phyloP scores from a whole-genome alignment of 306 rosid genomes.

The Citrullus amarus region DNA sequence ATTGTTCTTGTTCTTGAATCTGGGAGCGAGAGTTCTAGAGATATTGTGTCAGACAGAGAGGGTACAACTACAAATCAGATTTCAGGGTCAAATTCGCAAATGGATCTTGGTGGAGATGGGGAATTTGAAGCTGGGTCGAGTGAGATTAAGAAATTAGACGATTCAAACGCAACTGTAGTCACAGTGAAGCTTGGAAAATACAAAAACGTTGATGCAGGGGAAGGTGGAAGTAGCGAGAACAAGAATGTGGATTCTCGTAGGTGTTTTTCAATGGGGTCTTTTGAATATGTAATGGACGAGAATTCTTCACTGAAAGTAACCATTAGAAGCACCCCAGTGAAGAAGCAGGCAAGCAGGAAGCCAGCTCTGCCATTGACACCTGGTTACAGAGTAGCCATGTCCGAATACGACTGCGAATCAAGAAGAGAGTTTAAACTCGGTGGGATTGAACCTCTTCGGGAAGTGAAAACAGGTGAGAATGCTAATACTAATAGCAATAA shows the following conservation, averaged over 20 bases:
- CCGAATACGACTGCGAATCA: constrained; percentile 78
- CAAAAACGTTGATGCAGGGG: constrained; percentile 47
- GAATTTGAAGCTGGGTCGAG: constrained; percentile 35
- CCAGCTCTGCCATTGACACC: constrained; percentile 40
- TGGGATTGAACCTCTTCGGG: constrained; percentile 21
- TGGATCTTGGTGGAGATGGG: constrained; percentile 21
- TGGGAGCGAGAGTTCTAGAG: constrained; percentile 72
- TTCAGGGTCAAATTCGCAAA: constrained; percentile 24
- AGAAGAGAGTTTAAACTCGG: constrained; percentile 58
- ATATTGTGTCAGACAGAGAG: constrained; percentile 44
- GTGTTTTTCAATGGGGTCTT: constrained; percentile 93
- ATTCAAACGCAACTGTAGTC: constrained; percentile 29
- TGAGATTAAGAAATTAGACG: constrained; percentile 25
- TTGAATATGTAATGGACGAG: constrained; percentile 83
- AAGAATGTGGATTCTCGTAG: constrained; percentile 57
- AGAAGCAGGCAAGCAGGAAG: constrained; percentile 42
- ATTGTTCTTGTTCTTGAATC: constrained; percentile 83
- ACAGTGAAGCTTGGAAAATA: constrained; percentile 80
- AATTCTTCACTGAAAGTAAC: constrained; percentile 57
- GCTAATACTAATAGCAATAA: constrained; percentile 17
- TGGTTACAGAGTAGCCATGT: constrained; percentile 63
- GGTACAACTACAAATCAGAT: constrained; percentile 28
- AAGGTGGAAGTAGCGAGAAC: constrained; percentile 29
- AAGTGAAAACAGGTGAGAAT: constrained; percentile 13
- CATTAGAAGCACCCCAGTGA: constrained; percentile 36